phyloP scores from a whole-genome alignment of 768 basidiomycete genomes.

The Sistotremastrum niveocremeum region DNA sequence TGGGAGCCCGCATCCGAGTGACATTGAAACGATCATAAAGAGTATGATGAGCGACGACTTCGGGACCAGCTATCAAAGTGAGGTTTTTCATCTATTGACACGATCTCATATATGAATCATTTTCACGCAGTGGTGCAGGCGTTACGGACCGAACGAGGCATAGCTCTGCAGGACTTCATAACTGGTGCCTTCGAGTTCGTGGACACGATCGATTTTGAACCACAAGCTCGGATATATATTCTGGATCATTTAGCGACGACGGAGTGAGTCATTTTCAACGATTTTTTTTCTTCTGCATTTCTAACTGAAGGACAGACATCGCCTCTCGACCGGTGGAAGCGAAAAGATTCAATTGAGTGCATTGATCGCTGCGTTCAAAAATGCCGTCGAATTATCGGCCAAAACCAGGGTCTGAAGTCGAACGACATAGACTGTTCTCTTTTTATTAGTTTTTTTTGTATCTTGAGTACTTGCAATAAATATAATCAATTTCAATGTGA shows the following conservation, averaged over 20 bases:
- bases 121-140: slow-evolving; percentile 57
- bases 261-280: slow-evolving; percentile 47
- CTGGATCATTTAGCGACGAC: slow-evolving; percentile 89
- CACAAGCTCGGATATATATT: slow-evolving; percentile 78
- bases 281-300: not conserved
- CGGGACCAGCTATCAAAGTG: slow-evolving; percentile 77
- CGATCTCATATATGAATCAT: not conserved
- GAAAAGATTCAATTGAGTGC: slow-evolving; percentile 94
- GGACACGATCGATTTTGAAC: slow-evolving; percentile 73
- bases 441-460: too few relatives aligned
- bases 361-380: slow-evolving; percentile 85
- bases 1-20: slow-evolving; percentile 88
- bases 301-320: slow-evolving; percentile 44
- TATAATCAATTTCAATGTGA: too few relatives aligned
- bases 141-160: slow-evolving; percentile 81
- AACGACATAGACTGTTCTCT: too few relatives aligned
- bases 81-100: slow-evolving; percentile 10
- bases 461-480: too few relatives aligned
- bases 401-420: not conserved
- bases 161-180: slow-evolving; percentile 91
- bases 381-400: slow-evolving; percentile 65
- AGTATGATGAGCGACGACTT: slow-evolving; percentile 96
- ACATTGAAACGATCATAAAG: slow-evolving; percentile 86
- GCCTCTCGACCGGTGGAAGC: slow-evolving; percentile 81
- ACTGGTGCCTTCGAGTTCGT: slow-evolving; percentile 85